Evolutionary conservation across 2,329 filamentous ascomycete species (phyloP).

Genomic region (Calonectria fujianensis): DNA sequence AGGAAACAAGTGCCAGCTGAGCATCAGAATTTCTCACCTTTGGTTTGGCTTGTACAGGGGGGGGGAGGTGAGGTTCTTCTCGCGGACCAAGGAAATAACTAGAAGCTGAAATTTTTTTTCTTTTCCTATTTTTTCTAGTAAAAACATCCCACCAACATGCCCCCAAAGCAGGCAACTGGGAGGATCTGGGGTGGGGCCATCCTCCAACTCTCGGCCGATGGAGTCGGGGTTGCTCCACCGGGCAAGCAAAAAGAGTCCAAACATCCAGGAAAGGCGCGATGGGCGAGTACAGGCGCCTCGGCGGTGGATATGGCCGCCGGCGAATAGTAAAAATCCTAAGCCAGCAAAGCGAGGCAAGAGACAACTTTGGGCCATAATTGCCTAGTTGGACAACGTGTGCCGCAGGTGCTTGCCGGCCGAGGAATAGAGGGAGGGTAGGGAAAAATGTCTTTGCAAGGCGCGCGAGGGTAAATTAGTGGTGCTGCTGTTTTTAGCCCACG

Average conservation of each 20-base stretch:
- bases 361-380: constrained; percentile 12
- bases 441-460: neutral
- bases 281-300: neutral
- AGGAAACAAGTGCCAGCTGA: constrained; percentile 19
- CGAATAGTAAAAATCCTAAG: neutral
- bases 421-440: neutral
- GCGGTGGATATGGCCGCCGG: constrained; percentile 26
- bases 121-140: constrained; percentile 10
- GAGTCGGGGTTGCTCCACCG: constrained; percentile 40
- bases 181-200: constrained; percentile 25
- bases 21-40: constrained; percentile 22
- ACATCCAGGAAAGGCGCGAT: constrained; percentile 21
- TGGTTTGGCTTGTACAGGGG: neutral
- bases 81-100: constrained; percentile 7
- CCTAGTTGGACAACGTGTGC: neutral
- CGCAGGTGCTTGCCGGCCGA: constrained; percentile 24
- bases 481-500: constrained; percentile 12
- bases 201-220: constrained; percentile 52
- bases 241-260: neutral
- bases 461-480: neutral
- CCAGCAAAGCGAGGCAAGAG: neutral
- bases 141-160: constrained; percentile 17
- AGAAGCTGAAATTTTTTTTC: neutral
- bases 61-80: neutral
- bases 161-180: neutral